Evolutionary conservation across 805 yeast genomes (phyloP), one percentile per base, ranked within the genome.

Genomic region (Cephaloascus albidus): DNA sequence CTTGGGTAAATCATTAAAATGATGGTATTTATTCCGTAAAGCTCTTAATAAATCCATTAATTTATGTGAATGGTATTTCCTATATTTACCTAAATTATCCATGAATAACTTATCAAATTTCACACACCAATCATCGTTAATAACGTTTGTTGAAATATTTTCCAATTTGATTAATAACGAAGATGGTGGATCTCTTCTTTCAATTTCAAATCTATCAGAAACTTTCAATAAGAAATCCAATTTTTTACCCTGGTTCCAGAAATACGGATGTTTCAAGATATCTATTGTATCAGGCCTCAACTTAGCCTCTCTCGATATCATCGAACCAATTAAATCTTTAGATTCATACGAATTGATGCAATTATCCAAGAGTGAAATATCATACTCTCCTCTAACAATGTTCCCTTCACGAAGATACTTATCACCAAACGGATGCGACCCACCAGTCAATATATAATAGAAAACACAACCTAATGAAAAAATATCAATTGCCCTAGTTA

Each of bases 401-500:
- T 93, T 89, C 10, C 85, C 93, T 52, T 93, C 97, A 40, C 98
- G 71, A 50, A 81, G 56, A 51, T 86, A 87, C 36, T 86, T 67
- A 51, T 85, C 93, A n/a, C 99, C 99, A 64, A 85, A 93, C 4
- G 99, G 98, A 65, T 93, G 99, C 6, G 59, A 54, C 0, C 98
- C 97, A 14, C 75, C 76, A 0, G 95, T 72, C 30, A 93, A 60
- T 32, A 89, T 82, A 52, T 88, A 93, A 55, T 75, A 90, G 53
- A 86, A 93, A 1, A 93, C 89, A 61, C 98, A 93, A 0, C 99
- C 99, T 44, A 90, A 65, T 0, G 97, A 85, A 54, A 93, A 93
- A 3, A 93, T 84, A 58, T 93, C 99, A 40, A 93, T 85, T 0
- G 96, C 88, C 46, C 89, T 74, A 0, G 96, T 89, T 32, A 88